Evolutionary conservation across 257 asterid species (phyloP).

Genomic region (Forsythia viridissima): DNA sequence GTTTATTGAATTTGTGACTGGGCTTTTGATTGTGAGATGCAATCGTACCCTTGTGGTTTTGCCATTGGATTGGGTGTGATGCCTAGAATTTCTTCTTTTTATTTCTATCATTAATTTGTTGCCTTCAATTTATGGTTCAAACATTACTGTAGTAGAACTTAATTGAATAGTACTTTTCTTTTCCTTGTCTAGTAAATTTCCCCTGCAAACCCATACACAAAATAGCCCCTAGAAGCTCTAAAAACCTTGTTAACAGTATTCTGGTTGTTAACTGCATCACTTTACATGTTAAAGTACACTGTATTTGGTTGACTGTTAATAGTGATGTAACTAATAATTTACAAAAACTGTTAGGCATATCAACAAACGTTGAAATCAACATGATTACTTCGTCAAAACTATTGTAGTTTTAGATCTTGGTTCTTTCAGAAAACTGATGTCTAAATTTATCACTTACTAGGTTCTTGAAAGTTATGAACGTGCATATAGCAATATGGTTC

Average conservation of each 20-base stretch:
- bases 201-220: background rate
- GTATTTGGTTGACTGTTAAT: background rate
- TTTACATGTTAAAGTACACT: background rate
- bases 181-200: background rate
- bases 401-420: background rate
- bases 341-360: background rate
- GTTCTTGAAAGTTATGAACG: conserved; percentile 99
- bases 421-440: background rate
- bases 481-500: conserved; percentile 97
- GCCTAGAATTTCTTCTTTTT: background rate
- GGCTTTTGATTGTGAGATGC: background rate
- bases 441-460: conserved; percentile 35
- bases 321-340: background rate
- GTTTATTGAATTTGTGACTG: background rate
- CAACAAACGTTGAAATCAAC: background rate
- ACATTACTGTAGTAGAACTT: background rate
- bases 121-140: background rate
- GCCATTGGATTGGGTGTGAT: background rate
- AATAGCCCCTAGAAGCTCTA: background rate
- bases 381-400: background rate
- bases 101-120: background rate
- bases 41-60: background rate
- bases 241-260: background rate
- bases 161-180: background rate
- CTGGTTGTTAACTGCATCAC: background rate